These are phyloP conservation scores for Yamadazyma triangularis DNA, from an alignment of 1,139 yeast genomes.

Conservation along the genomic window DNA sequence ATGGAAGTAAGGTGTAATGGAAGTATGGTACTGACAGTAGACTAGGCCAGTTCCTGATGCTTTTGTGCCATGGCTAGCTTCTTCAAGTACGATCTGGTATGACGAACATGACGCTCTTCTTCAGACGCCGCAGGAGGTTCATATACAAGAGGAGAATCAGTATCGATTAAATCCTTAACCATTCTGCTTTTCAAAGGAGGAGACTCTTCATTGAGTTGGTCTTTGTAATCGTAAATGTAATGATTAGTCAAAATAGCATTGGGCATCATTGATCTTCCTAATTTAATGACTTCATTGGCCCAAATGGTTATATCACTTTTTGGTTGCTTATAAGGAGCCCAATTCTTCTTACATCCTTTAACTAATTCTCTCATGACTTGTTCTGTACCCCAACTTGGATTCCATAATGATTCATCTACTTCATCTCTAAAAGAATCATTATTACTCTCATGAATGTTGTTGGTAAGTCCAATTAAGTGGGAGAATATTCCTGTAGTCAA, in stretches of 20 bases:
- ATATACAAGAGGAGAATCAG: conserved; percentile 9
- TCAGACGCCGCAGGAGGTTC: neutral
- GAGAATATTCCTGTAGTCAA: conserved; percentile 76
- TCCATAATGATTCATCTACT: conserved; percentile 43
- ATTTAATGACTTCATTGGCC: conserved; percentile 64
- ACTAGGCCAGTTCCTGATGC: conserved; percentile 4
- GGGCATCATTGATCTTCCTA: conserved; percentile 71
- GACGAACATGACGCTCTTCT: conserved; percentile 30
- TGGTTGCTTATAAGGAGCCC: conserved; percentile 56
- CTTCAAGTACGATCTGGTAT: conserved; percentile 39
- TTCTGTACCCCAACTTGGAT: conserved; percentile 57
- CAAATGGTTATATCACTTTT: conserved; percentile 47
- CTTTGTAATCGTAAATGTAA: conserved; percentile 31
- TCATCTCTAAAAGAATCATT: conserved; percentile 24
- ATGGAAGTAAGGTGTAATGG: neutral
- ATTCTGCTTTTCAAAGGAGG: conserved; percentile 22
- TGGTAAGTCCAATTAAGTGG: conserved; percentile 61
- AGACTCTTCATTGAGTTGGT: conserved; percentile 9
- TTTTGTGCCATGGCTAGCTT: conserved; percentile 14
- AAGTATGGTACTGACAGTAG: neutral
- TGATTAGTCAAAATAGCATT: conserved; percentile 41
- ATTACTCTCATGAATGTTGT: conserved; percentile 8
- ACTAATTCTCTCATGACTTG: conserved; percentile 62
- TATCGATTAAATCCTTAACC: conserved; percentile 26
- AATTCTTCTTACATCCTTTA: conserved; percentile 65